Conservation (phyloP, 108 stramenopile genomes). For the Skeletonema grethae region DNA sequence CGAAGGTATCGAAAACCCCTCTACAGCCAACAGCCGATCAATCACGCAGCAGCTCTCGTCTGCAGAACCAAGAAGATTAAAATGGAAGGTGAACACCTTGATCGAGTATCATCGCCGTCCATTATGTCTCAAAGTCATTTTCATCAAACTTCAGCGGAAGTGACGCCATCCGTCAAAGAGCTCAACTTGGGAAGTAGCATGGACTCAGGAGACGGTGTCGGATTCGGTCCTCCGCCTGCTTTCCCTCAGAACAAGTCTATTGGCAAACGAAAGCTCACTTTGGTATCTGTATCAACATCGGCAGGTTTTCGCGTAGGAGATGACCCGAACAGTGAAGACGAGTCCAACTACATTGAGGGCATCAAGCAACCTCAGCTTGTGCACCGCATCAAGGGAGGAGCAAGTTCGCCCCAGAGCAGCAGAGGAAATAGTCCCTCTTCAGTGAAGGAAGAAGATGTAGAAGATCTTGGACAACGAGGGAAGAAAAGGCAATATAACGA, state of each 20-base stretch:
- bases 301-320: not conserved
- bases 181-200: not conserved
- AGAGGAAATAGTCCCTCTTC: not conserved
- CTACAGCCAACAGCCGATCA: not conserved
- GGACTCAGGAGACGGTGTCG: conserved; percentile 8
- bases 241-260: conserved; percentile 20
- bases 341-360: not conserved
- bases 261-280: conserved; percentile 20
- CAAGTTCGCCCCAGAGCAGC: not conserved
- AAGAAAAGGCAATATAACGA: conserved; percentile 26
- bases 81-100: not conserved
- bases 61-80: not conserved
- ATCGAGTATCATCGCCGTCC: not conserved
- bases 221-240: conserved; percentile 38
- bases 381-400: conserved; percentile 25
- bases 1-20: not conserved
- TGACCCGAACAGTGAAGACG: conserved; percentile 9
- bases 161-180: conserved; percentile 3
- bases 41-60: not conserved
- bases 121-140: not conserved
- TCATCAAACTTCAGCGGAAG: not conserved
- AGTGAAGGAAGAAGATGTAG: conserved; percentile 4
- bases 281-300: conserved; percentile 25
- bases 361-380: conserved; percentile 21
- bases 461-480: not conserved